Conservation (phyloP, 192 early-diverging fungal genomes). For the Gamsiella multidivaricata region DNA sequence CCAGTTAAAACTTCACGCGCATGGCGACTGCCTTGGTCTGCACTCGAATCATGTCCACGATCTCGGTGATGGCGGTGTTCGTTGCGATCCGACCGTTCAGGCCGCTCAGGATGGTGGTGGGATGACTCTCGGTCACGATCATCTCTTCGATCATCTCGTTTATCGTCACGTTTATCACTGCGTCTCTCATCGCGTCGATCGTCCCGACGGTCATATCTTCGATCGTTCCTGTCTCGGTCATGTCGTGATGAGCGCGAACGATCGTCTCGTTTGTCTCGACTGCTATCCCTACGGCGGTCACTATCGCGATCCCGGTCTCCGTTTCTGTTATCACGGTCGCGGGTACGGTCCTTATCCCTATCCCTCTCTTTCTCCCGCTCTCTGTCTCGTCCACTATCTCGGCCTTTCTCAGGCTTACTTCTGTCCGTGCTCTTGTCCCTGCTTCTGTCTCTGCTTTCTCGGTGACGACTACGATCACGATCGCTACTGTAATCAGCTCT, state of each 20-base stretch:
- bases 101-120: constrained; percentile 9
- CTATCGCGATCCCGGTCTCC: constrained; percentile 13
- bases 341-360: not conserved
- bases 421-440: not conserved
- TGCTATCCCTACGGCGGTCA: constrained; percentile 17
- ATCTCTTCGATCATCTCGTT: constrained; percentile 8
- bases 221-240: constrained; percentile 22
- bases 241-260: constrained; percentile 15
- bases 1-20: constrained; percentile 6
- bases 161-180: constrained; percentile 9
- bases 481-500: constrained; percentile 10
- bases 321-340: constrained; percentile 18
- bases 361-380: constrained; percentile 4
- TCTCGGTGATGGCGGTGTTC: not conserved
- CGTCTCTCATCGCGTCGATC: constrained; percentile 19
- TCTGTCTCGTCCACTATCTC: constrained; percentile 5
- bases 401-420: constrained; percentile 4
- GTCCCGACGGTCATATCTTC: constrained; percentile 4
- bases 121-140: not conserved
- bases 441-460: constrained; percentile 8
- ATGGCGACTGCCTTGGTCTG: not conserved
- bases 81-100: constrained; percentile 10
- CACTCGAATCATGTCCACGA: not conserved
- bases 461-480: constrained; percentile 7
- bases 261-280: constrained; percentile 10